A percentile compares a stretch with the other conserved stretches of the same genome.
These are phyloP conservation scores for Mycena kentingensis DNA, from an alignment of 768 basidiomycete species.

Conservation along the genomic window DNA sequence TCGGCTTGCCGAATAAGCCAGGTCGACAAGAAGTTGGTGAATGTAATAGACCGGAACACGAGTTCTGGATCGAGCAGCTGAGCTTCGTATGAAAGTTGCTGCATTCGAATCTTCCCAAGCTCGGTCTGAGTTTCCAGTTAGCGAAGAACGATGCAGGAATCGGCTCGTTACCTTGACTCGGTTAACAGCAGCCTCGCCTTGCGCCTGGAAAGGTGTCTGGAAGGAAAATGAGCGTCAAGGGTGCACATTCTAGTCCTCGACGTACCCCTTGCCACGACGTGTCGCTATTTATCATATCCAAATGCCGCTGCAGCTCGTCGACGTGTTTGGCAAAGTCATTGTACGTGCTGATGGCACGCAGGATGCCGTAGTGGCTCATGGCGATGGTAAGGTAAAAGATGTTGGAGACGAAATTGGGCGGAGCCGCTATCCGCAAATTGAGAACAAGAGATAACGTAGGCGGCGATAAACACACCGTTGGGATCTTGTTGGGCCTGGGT, in stretches of 20 bases:
- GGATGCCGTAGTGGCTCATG: slow-evolving; percentile 86
- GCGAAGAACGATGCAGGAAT: background rate
- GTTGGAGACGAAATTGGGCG: slow-evolving; percentile 93
- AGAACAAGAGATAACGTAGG: background rate
- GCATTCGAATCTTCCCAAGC: slow-evolving; percentile 66
- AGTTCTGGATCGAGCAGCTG: slow-evolving; percentile 88
- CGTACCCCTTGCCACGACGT: slow-evolving; percentile 82
- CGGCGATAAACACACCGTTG: slow-evolving; percentile 38
- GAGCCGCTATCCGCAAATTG: slow-evolving; percentile 41
- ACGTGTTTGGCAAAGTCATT: slow-evolving; percentile 73
- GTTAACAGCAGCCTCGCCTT: slow-evolving; percentile 76
- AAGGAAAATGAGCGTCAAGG: slow-evolving; percentile 1
- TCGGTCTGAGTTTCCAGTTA: slow-evolving; percentile 50
- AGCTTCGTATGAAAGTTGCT: slow-evolving; percentile 79
- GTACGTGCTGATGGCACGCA: slow-evolving; percentile 76
- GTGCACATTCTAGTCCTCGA: slow-evolving; percentile 5
- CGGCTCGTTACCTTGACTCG: slow-evolving; percentile 60
- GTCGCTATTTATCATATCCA: slow-evolving; percentile 76
- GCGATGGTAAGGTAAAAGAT: slow-evolving; percentile 89
- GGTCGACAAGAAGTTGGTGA: slow-evolving; percentile 87
- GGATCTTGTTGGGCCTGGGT: slow-evolving; percentile 49
- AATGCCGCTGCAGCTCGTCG: slow-evolving; percentile 74
- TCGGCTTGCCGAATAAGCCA: slow-evolving; percentile 94
- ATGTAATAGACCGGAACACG: slow-evolving; percentile 73
- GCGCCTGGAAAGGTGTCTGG: slow-evolving; percentile 72